Evolutionary conservation across 495 filamentous ascomycete species (phyloP), one percentile per base, ranked within the genome.

Genomic region (Podospora pseudopauciseta): DNA sequence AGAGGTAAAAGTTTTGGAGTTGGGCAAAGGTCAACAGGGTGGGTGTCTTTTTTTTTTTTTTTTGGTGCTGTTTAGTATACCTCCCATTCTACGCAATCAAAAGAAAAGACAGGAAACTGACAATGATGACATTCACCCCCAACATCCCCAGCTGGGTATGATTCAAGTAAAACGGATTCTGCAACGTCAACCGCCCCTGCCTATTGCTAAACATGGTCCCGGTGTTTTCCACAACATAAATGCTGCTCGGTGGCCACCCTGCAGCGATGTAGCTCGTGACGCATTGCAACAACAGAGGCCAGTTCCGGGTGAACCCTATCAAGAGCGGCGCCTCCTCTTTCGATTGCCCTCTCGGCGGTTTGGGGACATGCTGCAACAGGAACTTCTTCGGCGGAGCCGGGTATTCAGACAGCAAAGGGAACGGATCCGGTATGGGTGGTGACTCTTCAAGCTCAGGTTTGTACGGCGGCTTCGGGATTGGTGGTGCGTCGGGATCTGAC

Each of bases 151-250:
- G 75, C 56, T 84, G 82, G 0, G 82, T 81, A 66, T 87, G 81
- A 70, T 88, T 85, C 7, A 89, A 75, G 68, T 83, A 89, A 72
- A 89, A 89, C 0, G 87, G 87, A 66, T 89, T 89, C 60, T 89
- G 85, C 0, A 86, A 72, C 0, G 82, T 82, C 20, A 89, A 76
- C 26, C 76, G 72, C 0, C 77, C 77, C 9, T 81, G 71, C 49
- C 71, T 67, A 67, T 89, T 89, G 1, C 83, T 76, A 63, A 81
- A 72, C 81, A 89, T 87, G 9, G 81, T 81, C 1, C 87, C 87
- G 9, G 86, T 89, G 73, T 89, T 89, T 68, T 89, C 87, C 23
- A 89, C 78, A 5, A 89, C 81, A 65, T 84, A 84, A 66, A 89
- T 88, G 66, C 88, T 85, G 34, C 74, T 74, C 1, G 86, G 68